Percentiles rank a stretch among this genome's conserved stretches.
Conservation (phyloP, 352 stramenopile species). For the Phytopythium vexans region DNA sequence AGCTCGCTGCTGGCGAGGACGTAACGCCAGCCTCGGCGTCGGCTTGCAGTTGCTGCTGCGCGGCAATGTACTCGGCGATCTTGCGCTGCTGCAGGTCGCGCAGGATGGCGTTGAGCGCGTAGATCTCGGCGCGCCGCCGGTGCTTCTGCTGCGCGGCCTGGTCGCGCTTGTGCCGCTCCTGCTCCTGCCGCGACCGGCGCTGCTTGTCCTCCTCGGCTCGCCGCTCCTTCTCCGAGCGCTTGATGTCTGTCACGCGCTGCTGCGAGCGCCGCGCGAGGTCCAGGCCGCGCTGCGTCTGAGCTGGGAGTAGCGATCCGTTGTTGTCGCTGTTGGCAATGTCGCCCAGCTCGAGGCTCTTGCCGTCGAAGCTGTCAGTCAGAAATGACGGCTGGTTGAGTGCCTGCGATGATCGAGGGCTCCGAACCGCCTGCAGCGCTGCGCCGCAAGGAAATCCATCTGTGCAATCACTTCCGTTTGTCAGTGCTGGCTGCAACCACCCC, state of each 20-base stretch:
- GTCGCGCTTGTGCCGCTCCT: conserved; percentile 52
- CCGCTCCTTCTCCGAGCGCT: conserved; percentile 52
- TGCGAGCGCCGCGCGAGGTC: conserved; percentile 46
- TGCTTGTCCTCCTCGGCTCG: conserved; percentile 45
- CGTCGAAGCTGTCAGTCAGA: conserved; percentile 3
- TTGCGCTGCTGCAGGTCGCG: conserved; percentile 65
- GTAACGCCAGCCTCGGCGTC: neutral
- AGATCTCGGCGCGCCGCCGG: conserved; percentile 64
- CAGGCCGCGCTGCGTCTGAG: too few species aligned
- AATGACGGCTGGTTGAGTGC: neutral
- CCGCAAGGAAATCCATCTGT: conserved; percentile 41
- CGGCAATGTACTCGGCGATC: conserved; percentile 42
- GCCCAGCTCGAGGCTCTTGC: conserved; percentile 1
- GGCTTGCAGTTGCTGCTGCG: conserved; percentile 26
- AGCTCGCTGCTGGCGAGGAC: neutral
- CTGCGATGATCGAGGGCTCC: conserved; percentile 21
- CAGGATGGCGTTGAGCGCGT: conserved; percentile 65
- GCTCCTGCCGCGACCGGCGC: conserved; percentile 21
- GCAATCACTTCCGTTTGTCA: conserved; percentile 7
- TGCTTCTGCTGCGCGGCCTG: conserved; percentile 39
- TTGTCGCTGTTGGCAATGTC: conserved; percentile 7
- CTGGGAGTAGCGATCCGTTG: neutral
- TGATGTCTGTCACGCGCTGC: conserved; percentile 50
- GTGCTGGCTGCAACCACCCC: neutral
- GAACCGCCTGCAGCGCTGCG: conserved; percentile 43